Evolutionary conservation across 2,329 filamentous ascomycete species (phyloP), one percentile per base, ranked within the genome.

Genomic region (Fusarium nisikadoi): DNA sequence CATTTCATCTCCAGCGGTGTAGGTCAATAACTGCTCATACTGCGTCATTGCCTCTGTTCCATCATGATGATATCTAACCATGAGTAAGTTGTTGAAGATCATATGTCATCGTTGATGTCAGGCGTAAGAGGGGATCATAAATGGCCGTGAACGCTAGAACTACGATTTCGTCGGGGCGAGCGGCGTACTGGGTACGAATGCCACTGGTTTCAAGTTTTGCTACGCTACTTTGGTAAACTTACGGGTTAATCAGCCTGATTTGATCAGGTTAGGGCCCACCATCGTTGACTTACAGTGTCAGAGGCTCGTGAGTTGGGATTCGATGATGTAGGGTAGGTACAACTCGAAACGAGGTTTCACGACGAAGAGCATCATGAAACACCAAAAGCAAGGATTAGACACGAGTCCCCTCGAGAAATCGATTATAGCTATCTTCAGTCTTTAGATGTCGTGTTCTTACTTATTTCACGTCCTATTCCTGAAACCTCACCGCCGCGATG

Each of bases 1-100:
- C 25, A 36, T 25, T 31, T 33, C 39, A 25, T 52, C n/a, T 52
- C 54, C 20, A 57, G 64, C 58, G 65, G 45, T 47, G 49, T 63
- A 52, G n/a, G 35, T 50, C n/a, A 46, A 36, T 19, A 16, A 19
- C 33, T 25, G 5, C 19, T 6, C 6, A 8, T n/a, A 33, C 35
- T 68, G n/a, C 39, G 57, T 57, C 43, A 68, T 68, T n/a, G 11
- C 8, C 11, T 41, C 16, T n/a, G 31, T 52, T 16, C 5, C 13
- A 31, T 27, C 6, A 9, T 12, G 16, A 20, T 25, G 17, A n/a
- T 45, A 8, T 31, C 20, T 11, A 6, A 31, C 23, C 13, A 35
- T 41, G 36, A 38, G 19, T 27, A 20, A 27, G 9, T 31, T 11
- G 9, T n/a, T 58, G n/a, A 29, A 33, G 3, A 23, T 35, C 17